Evolutionary conservation across 257 asterid genomes (phyloP), one percentile per base, ranked within the genome.

Genomic region (Salvia hispanica): DNA sequence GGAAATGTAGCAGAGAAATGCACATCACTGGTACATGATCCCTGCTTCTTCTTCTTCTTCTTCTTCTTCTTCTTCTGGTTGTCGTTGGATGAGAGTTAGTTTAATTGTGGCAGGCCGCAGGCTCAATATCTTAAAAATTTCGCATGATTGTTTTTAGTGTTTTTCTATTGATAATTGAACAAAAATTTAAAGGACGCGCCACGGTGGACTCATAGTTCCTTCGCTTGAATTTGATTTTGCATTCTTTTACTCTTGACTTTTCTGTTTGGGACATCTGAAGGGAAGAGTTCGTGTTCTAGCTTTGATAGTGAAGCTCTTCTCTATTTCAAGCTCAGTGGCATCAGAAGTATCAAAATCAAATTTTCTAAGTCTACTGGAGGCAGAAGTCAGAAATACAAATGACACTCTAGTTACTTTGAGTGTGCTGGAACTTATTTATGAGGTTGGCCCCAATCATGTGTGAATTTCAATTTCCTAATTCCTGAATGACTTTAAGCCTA

Each of bases 251-350:
- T 31, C 45, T 72, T 72, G 67, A 9, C 52, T 85, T 72, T 69
- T 43, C 13, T 68, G 62, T 69, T 66, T 53, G 77, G 39, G 55
- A 62, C 36, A 16, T 64, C 59, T 82, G 66, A 81, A 91, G 99
- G 97, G 86, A 80, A 81, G 95, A 79, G 92, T 94, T 72, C 87
- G 97, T 66, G 68, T 91, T 67, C 83, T 94, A 47, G 95, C 95
- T 72, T 81, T 91, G 89, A 82, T 94, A 68, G 96, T 86, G 91
- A 88, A 81, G 83, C 90, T 94, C 68, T 94, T 94, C 89, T 91
- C 99, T 37, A 71, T 82, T 67, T 91, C 99, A 47, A 82, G 83
- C 72, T 72, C 85, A 14, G 81, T 90, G 74, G 99, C 99, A 70
- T 80, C 91, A 45, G 78, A 73, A 77, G 79, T 90, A 69, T 81